These are phyloP conservation scores for Populus hybrid DNA, from an alignment of 441 rosid genomes.

Conservation along the genomic window DNA sequence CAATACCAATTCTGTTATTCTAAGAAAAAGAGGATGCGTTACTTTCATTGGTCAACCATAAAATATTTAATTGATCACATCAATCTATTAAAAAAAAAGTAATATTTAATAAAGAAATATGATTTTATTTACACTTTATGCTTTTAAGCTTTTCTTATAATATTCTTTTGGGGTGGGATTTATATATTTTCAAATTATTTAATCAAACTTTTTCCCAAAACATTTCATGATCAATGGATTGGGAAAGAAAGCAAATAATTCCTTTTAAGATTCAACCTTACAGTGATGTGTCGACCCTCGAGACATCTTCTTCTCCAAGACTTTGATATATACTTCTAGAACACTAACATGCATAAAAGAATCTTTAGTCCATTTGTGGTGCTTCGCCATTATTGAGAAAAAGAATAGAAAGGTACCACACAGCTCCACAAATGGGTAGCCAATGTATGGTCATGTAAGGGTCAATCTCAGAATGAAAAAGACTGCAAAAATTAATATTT, in stretches of 20 bases:
- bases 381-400: neutral
- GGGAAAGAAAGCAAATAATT: neutral
- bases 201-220: neutral
- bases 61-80: neutral
- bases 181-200: too few species aligned
- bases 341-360: neutral
- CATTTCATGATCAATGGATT: neutral
- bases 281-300: neutral
- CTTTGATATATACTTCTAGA: neutral
- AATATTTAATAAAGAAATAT: too few species aligned
- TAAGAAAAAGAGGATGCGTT: neutral
- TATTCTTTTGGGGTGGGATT: neutral
- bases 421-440: too few species aligned
- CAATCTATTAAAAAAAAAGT: neutral
- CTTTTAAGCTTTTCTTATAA: neutral
- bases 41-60: neutral
- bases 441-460: too few species aligned
- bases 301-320: neutral
- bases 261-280: neutral
- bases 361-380: neutral
- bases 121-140: neutral
- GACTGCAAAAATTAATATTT: too few species aligned
- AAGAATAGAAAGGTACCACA: too few species aligned
- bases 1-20: neutral
- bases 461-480: too few species aligned